phyloP scores from a whole-genome alignment of 2,329 filamentous ascomycete genomes.

The Lasiodiplodia gonubiensis region DNA sequence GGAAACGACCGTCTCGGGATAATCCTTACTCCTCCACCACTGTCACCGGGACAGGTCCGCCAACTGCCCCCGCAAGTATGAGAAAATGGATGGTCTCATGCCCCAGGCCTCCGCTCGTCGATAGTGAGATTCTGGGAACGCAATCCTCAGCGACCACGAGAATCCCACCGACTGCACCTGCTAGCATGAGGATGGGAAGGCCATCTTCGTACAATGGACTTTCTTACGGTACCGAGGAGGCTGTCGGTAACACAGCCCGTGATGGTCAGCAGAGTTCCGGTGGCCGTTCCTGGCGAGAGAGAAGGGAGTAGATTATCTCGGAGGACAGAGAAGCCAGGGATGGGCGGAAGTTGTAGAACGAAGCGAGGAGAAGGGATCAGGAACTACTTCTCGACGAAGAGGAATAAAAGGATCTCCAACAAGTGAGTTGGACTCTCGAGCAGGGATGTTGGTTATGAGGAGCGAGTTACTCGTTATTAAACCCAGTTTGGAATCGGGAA shows the following conservation, averaged over 20 bases:
- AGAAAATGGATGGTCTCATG: background rate
- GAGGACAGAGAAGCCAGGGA: no score
- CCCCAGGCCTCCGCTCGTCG: background rate
- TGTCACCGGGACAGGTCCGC: background rate
- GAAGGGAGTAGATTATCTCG: background rate
- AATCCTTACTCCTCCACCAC: background rate
- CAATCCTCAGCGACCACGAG: background rate
- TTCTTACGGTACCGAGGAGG: background rate
- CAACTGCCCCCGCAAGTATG: background rate
- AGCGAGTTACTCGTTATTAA: no score
- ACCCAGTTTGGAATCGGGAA: no score
- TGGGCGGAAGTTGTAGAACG: no score
- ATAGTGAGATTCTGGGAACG: background rate
- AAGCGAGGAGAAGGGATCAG: no score
- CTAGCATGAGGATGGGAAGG: background rate
- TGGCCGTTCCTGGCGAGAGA: background rate
- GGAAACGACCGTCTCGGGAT: background rate
- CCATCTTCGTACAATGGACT: background rate
- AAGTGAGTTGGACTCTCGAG: no score
- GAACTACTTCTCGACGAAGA: no score
- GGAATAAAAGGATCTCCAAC: no score
- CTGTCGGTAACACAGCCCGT: background rate
- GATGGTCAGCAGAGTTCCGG: background rate
- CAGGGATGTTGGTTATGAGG: no score
- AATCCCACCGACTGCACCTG: background rate